Percentiles rank a stretch among this genome's conserved stretches.
These are phyloP conservation scores for Neurospora sp. DNA, from an alignment of 495 filamentous ascomycete species.

Conservation along the genomic window DNA sequence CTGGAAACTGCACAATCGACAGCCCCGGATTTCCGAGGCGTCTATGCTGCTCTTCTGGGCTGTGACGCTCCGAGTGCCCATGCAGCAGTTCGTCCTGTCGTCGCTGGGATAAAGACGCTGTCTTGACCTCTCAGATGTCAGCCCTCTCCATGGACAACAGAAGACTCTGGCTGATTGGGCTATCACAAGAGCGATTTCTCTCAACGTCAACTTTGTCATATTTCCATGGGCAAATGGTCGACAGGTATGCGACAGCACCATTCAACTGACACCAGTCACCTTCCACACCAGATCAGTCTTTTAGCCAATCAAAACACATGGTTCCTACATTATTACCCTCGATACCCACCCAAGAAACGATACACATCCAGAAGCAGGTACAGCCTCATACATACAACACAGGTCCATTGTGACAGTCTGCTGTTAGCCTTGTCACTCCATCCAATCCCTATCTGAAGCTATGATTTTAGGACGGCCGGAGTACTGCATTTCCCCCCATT, in stretches of 20 bases:
- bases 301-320: background rate
- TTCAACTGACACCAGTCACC: background rate
- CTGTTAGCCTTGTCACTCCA: background rate
- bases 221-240: background rate
- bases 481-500: background rate
- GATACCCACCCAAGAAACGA: background rate
- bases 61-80: background rate
- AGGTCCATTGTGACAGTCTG: background rate
- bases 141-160: background rate
- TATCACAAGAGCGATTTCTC: background rate
- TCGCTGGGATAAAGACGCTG: background rate
- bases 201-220: background rate
- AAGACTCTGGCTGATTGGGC: background rate
- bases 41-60: background rate
- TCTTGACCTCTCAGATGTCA: background rate
- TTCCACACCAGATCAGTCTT: background rate
- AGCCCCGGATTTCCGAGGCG: background rate
- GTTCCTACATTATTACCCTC: background rate
- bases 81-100: background rate
- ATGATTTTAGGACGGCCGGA: background rate
- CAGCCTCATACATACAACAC: background rate
- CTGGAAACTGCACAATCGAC: background rate
- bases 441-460: background rate
- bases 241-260: background rate
- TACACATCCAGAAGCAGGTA: background rate